phyloP scores from a whole-genome alignment of 164 flowering plant genomes.

The Dillenia turbinata region DNA sequence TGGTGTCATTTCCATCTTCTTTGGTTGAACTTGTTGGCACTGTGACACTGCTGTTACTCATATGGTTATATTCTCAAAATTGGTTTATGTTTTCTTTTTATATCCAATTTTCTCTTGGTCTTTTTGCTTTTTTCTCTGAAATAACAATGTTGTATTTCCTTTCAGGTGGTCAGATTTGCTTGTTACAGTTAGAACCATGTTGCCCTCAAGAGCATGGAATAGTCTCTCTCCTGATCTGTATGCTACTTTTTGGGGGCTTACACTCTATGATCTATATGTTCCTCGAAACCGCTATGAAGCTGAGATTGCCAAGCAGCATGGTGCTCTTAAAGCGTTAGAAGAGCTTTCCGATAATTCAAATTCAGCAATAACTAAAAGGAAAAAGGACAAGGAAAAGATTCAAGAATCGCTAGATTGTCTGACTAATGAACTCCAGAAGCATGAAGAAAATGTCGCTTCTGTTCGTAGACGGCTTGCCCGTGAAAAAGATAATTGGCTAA shows the following conservation, averaged over 20 bases:
- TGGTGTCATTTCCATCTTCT: too few relatives aligned
- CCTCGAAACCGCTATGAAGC: conserved; percentile 86
- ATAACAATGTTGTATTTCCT: neutral
- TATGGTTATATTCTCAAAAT: too few relatives aligned
- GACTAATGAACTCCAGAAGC: conserved; percentile 67
- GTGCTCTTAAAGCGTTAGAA: conserved; percentile 89
- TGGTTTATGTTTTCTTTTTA: too few relatives aligned
- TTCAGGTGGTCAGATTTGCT: conserved; percentile 97
- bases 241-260: conserved; percentile 98
- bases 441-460: conserved; percentile 89
- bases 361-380: conserved; percentile 90
- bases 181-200: conserved; percentile 66
- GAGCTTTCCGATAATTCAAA: conserved; percentile 95
- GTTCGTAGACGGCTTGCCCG: conserved; percentile 75
- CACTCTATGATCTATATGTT: conserved; percentile 94
- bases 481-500: conserved; percentile 95
- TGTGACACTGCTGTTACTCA: too few relatives aligned
- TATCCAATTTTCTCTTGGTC: neutral
- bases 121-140: neutral
- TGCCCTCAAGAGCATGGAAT: conserved; percentile 98
- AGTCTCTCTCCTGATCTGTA: conserved; percentile 98
- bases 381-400: conserved; percentile 95
- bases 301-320: conserved; percentile 85
- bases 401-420: conserved; percentile 96
- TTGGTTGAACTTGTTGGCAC: too few relatives aligned